Base-by-base conservation (phyloP, 352 stramenopile species). In the Pythium coloratum region DNA sequence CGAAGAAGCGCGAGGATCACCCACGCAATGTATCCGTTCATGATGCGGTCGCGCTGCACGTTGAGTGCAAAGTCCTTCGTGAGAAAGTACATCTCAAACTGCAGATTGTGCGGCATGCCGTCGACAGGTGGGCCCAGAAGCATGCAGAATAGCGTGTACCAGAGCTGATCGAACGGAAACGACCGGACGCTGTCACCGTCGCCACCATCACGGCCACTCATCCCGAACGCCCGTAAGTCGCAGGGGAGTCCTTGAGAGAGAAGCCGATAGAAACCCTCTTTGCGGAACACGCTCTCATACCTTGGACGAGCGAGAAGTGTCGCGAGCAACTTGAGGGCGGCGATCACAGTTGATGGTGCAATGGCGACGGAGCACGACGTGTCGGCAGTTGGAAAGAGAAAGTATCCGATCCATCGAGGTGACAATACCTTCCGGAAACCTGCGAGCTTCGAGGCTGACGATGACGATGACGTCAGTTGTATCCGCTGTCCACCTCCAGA, bases 41-140 rank as follows among this genome's bases (percentile, higher is more conserved):
- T 55, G 6, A 92, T 56, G 18, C 67, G 76, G 63, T 91, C 79
- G 36, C 70, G 69, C 20, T 81, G 70, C 14, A 92, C 76, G 51
- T 92, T 91, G 10, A 86, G 58, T 63, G 80, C 77, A 62, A 92
- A 92, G 55, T 92, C 84, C 36, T 91, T 89, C 32, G 59, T 70
- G 33, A 92, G 64, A 26, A 80, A 85, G 38, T 84, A 88, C 66
- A 84, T 80, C 14, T 90, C 77, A 60, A 89, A 84, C 49, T 81
- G 64, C 61, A 90, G 81, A 53, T 85, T 67, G 71, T 84, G 72
- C 18, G 84, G 79, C 32, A 86, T 71, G 0, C 81, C 82, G n/a
- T 91, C 82, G 9, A 88, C 76, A 0, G 84, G 81, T 30, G 79
- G 73, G 1, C 84, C 84, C 47, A 92, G 67, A 49, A 91, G 34